Evolutionary conservation across 2,329 filamentous ascomycete genomes (phyloP), one percentile per base, ranked within the genome.

Genomic region (Lecanicillium sp.): DNA sequence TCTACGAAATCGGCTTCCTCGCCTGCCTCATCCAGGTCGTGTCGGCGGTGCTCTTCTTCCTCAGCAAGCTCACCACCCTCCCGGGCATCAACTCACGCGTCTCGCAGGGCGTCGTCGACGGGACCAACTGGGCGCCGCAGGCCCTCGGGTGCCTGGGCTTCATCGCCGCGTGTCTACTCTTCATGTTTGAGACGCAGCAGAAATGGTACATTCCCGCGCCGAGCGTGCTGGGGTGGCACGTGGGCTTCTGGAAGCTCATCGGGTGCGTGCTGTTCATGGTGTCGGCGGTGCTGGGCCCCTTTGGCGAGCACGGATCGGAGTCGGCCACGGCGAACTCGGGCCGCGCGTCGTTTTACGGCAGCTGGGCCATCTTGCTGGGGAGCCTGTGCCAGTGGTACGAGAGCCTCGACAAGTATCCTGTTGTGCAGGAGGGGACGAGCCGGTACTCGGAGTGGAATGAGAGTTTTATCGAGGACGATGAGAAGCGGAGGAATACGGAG

Each of bases 151-250:
- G 79, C 1, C 52, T 54, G 0, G 75, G 78, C 4, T 84, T 84
- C 56, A 71, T 82, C 43, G 49, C 79, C 17, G 80, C 65, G 6
- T 64, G 70, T 17, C 49, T 61, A 3, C 56, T 84, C 2, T 83
- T 81, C 56, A 81, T 81, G 69, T 50, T 84, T 7, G 80, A 84
- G 55, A 81, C 77, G 3, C 79, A 84, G 55, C 53, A 65, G 29
- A 69, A 64, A 33, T 84, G 80, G 79, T 83, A 74, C 48, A 58
- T 63, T 11, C 79, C 80, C 0, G 74, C 76, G 0, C 64, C 62
- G 4, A 51, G 56, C 3, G 61, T 76, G 1, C 62, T 84, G 2
- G 79, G 79, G 4, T 84, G 79, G 80, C 77, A 83, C 54, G 72
- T 84, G 46, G 79, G 77, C 0, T 55, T 72, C 8, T 84, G 78